Evolutionary conservation across 78 protist species (phyloP), one percentile per base, ranked within the genome.

Genomic region (Chrysochromulina parva): DNA sequence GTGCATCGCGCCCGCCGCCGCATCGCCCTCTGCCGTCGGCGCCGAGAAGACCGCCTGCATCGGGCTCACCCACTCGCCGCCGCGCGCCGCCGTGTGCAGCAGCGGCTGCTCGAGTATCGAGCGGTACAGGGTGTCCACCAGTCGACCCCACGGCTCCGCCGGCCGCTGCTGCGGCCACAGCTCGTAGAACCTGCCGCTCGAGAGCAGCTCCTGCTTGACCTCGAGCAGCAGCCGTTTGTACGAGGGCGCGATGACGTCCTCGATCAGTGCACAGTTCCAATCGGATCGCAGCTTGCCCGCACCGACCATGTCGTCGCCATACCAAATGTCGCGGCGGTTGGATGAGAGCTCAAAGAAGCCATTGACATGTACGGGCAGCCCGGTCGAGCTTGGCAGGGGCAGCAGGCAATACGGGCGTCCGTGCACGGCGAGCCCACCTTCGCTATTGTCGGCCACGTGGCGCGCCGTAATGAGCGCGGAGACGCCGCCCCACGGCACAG

Each of bases 401-500:
- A 90, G 80, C 3, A 62, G 38, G 88, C 92, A 90, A 67, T 38
- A 90, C 38, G 80, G 71, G 2, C 38, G 47, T 16, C 85, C 85
- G 14, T 1, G 19, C 38, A 47, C 13, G 17, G 55, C 20, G 24
- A 1, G 3, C 48, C 3, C 10, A 7, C 76, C 76, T 20, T 65
- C 71, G 28, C 50, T 38, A 26, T 53, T 52, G 38, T 38, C 38
- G 38, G 38, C 38, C 38, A 38, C 38, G 38, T 38, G 38, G 38
- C 38, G 38, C 11, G 65, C 11, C 67, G 4, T 3, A 48, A 88
- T 3, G 3, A 28, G 69, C 50, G 91, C 69, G 19, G 85, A 67
- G 14, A 88, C 85, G n/a, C 91, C 91, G 13, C 76, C 91, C 91
- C 91, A 88, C n/a, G 91, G 91, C n/a, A 88, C 67, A 20, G 73